Conservation (phyloP, 148 eudicot genomes). For the Rhododendron simsii region DNA sequence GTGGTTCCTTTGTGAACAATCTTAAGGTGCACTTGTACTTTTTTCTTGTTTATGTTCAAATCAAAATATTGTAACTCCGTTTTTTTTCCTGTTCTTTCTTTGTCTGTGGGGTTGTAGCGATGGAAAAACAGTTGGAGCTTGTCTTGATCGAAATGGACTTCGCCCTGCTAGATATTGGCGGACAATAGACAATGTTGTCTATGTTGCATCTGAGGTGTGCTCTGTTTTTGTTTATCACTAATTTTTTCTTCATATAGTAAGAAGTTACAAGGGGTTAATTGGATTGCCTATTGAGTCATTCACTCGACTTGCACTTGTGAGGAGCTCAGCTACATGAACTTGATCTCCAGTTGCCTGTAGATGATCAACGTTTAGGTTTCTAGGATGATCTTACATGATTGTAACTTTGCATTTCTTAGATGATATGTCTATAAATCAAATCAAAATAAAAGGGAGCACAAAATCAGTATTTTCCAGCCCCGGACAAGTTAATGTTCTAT, state of each 20-base stretch:
- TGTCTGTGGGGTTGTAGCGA: constrained; percentile 44
- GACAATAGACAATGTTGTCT: constrained; percentile 85
- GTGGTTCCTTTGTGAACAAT: not conserved
- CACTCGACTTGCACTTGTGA: not conserved
- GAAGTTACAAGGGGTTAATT: not conserved
- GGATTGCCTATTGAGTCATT: not conserved
- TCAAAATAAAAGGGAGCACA: not conserved
- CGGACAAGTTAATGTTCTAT: not conserved
- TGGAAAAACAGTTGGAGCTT: constrained; percentile 99
- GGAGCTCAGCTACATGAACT: constrained; percentile 2
- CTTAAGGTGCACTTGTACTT: not conserved
- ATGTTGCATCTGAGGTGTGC: constrained; percentile 98
- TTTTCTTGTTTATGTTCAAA: not conserved
- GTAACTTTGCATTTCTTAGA: not conserved
- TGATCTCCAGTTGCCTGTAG: not conserved
- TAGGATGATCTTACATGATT: not conserved
- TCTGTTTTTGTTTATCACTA: constrained; percentile 5
- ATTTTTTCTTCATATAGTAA: not conserved
- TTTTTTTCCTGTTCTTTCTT: not conserved
- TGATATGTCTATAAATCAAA: not conserved
- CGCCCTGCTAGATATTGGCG: constrained; percentile 99
- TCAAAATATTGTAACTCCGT: not conserved
- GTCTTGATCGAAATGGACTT: constrained; percentile 95
- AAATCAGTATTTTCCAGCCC: not conserved
- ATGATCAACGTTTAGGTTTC: not conserved